These are phyloP conservation scores for Fusarium nanum DNA, from an alignment of 2,329 filamentous ascomycete species.

Conservation along the genomic window DNA sequence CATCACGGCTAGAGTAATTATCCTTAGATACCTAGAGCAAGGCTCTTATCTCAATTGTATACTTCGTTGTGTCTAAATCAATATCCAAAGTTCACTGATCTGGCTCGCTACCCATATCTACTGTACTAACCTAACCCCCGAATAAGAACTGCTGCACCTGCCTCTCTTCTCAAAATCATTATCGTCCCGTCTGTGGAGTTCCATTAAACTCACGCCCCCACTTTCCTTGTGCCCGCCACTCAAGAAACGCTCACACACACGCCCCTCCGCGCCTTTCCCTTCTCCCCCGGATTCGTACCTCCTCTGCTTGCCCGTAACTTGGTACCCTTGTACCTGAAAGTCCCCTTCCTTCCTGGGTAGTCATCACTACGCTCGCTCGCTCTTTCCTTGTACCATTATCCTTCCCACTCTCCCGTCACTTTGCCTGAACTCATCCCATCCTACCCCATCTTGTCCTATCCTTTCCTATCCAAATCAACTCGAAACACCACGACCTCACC, in stretches of 20 bases:
- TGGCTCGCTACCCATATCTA: background rate
- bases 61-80: background rate
- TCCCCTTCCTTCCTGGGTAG: slow-evolving; percentile 34
- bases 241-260: slow-evolving; percentile 23
- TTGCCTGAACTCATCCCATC: slow-evolving; percentile 38
- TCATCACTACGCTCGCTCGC: slow-evolving; percentile 40
- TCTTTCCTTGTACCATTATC: slow-evolving; percentile 42
- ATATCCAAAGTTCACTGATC: background rate
- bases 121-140: background rate
- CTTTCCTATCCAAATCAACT: slow-evolving; percentile 32
- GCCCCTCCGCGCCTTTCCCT: slow-evolving; percentile 37
- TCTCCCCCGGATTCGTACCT: slow-evolving; percentile 42
- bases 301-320: slow-evolving; percentile 25
- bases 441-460: slow-evolving; percentile 24
- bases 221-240: slow-evolving; percentile 2
- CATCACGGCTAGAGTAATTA: background rate
- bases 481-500: slow-evolving; percentile 43
- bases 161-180: slow-evolving; percentile 27
- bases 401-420: slow-evolving; percentile 42
- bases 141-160: slow-evolving; percentile 3
- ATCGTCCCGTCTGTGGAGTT: slow-evolving; percentile 33
- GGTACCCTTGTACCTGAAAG: slow-evolving; percentile 42
- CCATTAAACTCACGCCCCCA: slow-evolving; percentile 11
- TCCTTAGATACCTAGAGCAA: background rate
- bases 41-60: background rate